phyloP scores from a whole-genome alignment of 1,284 basidiomycete species.

The Inonotus hispidus region DNA sequence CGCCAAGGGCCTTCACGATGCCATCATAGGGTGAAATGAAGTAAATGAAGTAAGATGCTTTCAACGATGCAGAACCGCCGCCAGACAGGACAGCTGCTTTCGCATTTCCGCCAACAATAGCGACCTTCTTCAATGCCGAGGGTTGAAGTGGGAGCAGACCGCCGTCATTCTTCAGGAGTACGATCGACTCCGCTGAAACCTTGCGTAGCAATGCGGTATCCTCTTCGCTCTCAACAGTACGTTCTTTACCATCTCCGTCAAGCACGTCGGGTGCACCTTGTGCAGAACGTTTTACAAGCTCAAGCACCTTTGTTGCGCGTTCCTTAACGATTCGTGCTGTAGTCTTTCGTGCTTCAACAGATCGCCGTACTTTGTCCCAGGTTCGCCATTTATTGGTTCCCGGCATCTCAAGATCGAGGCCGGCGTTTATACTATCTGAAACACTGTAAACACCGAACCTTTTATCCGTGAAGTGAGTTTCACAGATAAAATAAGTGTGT shows the following conservation, averaged over 20 bases:
- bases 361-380: slow-evolving; percentile 57
- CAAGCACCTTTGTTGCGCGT: slow-evolving; percentile 60
- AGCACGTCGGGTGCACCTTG: slow-evolving; percentile 58
- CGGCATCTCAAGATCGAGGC: slow-evolving; percentile 79
- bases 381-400: slow-evolving; percentile 67
- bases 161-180: slow-evolving; percentile 69
- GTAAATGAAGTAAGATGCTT: slow-evolving; percentile 67
- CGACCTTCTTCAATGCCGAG: slow-evolving; percentile 53
- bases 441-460: slow-evolving; percentile 70
- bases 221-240: slow-evolving; percentile 52
- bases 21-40: slow-evolving; percentile 70
- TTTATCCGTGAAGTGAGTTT: not conserved
- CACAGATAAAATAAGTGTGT: not conserved
- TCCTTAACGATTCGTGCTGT: slow-evolving; percentile 60
- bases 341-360: slow-evolving; percentile 59
- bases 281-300: slow-evolving; percentile 61
- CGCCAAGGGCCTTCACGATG: slow-evolving; percentile 46
- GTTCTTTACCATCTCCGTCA: slow-evolving; percentile 61
- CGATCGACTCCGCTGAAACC: slow-evolving; percentile 61
- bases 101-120: slow-evolving; percentile 75
- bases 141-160: slow-evolving; percentile 54
- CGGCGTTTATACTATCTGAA: slow-evolving; percentile 62
- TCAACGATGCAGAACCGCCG: slow-evolving; percentile 71
- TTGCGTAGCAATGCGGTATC: slow-evolving; percentile 58
- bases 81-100: slow-evolving; percentile 64